Conservation (phyloP, 108 stramenopile genomes). For the Pseudonitzschia multiseries region DNA sequence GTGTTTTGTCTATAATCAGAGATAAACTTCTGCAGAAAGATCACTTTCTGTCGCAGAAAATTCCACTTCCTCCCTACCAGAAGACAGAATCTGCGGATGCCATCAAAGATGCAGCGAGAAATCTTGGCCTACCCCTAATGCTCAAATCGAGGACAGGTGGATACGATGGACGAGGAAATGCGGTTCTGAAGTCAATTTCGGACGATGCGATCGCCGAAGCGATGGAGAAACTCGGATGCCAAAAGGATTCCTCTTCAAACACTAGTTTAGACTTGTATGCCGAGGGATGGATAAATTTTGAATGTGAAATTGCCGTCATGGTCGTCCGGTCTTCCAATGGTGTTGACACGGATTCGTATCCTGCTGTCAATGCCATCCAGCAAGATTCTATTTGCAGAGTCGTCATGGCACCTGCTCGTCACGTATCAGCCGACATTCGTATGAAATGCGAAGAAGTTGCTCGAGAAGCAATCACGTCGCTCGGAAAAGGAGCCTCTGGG, state of each 20-base stretch:
- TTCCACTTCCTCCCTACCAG: constrained; percentile 74
- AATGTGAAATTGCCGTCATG: constrained; percentile 96
- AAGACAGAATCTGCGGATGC: constrained; percentile 58
- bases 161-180: constrained; percentile 98
- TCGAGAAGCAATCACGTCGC: constrained; percentile 63
- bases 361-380: constrained; percentile 96
- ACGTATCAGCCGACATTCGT: constrained; percentile 59
- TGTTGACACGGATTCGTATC: constrained; percentile 75
- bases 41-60: constrained; percentile 67
- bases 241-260: constrained; percentile 11
- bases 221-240: constrained; percentile 53
- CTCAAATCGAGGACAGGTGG: constrained; percentile 92
- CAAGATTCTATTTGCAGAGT: constrained; percentile 93
- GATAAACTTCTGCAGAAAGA: constrained; percentile 96
- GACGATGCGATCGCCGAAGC: constrained; percentile 60
- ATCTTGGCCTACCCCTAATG: constrained; percentile 93
- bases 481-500: constrained; percentile 88
- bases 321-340: constrained; percentile 81
- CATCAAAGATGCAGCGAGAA: constrained; percentile 60
- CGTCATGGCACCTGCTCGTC: constrained; percentile 85
- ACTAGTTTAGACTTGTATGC: constrained; percentile 77
- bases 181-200: constrained; percentile 70
- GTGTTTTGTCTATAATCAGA: constrained; percentile 88
- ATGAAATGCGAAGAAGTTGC: constrained; percentile 69
- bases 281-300: constrained; percentile 94